Conservation (phyloP, 768 basidiomycete genomes). For the Rhizopogon roseolus region DNA sequence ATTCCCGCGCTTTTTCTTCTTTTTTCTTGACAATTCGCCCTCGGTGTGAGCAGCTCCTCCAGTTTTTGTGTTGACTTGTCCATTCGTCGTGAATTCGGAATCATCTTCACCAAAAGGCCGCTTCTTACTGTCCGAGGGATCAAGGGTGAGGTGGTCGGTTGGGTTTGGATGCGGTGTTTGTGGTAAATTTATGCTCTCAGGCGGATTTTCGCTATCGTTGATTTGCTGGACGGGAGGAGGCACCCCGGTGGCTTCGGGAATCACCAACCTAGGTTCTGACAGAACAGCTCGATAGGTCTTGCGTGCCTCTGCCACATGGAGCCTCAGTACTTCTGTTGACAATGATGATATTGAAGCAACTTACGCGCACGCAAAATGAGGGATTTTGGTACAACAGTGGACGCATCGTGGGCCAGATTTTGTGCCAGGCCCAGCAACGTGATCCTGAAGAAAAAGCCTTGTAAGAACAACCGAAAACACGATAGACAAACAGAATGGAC, state of each 20-base stretch:
- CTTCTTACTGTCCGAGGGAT: conserved; percentile 9
- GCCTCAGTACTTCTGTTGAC: not conserved
- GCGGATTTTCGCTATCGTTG: not conserved
- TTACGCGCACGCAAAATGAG: conserved; percentile 69
- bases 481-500: conserved; percentile 13
- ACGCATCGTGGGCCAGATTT: conserved; percentile 60
- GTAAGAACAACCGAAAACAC: not conserved
- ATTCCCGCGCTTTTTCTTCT: conserved; percentile 15
- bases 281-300: conserved; percentile 76
- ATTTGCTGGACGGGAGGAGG: not conserved
- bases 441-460: conserved; percentile 38
- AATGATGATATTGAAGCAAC: conserved; percentile 21
- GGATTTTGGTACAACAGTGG: conserved; percentile 58
- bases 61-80: not conserved
- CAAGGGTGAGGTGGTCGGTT: not conserved
- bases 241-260: conserved; percentile 31
- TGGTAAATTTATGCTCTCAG: not conserved
- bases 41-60: not conserved
- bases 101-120: conserved; percentile 15
- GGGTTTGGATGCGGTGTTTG: not conserved
- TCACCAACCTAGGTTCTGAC: conserved; percentile 66
- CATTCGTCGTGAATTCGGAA: not conserved
- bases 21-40: conserved; percentile 14
- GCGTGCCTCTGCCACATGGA: conserved; percentile 56
- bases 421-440: conserved; percentile 64